Base-by-base conservation (phyloP, 2,329 filamentous ascomycete species). In the Leptographium flavum region DNA sequence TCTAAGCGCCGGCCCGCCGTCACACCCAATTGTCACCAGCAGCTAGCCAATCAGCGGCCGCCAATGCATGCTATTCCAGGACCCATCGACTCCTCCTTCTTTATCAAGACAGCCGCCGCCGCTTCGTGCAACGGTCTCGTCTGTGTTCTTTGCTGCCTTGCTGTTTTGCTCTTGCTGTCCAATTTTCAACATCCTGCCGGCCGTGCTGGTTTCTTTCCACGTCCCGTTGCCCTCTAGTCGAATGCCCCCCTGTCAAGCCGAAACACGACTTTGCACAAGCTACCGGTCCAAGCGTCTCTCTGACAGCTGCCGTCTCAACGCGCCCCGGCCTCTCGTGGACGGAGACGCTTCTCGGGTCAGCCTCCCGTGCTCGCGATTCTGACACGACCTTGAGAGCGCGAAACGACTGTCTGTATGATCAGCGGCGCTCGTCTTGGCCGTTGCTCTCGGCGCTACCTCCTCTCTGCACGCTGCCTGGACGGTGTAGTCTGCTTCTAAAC, bases 331-430 rank as follows among this genome's bases (percentile, higher is more conserved):
- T 27, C 25, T 27, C 13, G 27, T 2, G 27, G 8, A 11, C 27
- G 8, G 8, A 28, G 8, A 28, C 8, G 27, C 8, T 11, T 28
- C 27, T 7, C 27, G 27, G 27, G 13, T 11, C 27, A 7, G 27
- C 13, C 13, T 11, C 17, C 39, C 5, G 41, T 49, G 52, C 51
- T 52, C 56, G 52, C 49, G 55, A 55, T 53, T 54, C 61, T 65
- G 63, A 64, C 56, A 65, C 63, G 52, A 54, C 42, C 52, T 50
- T 55, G 54, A 49, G 49, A 55, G 54, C 58, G 54, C 67, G 65
- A 71, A 70, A 70, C 66, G 53, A 47, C 53, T 58, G 64, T 61
- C 62, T 63, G 66, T 69, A 64, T 69, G 54, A 54, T 55, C 53
- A 43, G 15, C 50, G 22, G 33, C 14, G 2, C 9, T 22, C 5